A percentile compares a stretch with the other conserved stretches of the same genome.
phyloP scores from a whole-genome alignment of 225 moss, liverwort and hornwort genomes.

The Rhytidiadelphus loreus region DNA sequence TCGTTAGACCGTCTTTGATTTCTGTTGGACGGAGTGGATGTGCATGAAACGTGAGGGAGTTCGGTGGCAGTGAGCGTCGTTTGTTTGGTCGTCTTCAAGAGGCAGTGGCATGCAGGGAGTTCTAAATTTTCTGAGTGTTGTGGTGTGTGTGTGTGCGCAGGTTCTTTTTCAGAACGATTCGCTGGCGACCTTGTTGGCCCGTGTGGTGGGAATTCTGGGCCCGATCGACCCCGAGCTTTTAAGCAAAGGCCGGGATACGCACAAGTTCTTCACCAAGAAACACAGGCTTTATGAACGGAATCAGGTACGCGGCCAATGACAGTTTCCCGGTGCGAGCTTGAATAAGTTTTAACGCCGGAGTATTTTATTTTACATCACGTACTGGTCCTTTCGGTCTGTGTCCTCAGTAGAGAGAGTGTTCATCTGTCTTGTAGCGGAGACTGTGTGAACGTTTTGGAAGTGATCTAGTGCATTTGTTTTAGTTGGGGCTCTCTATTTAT shows the following conservation, averaged over 20 bases:
- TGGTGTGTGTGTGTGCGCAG: slow-evolving; percentile 16
- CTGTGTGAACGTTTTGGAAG: not conserved
- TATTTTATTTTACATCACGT: not conserved
- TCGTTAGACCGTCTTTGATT: slow-evolving; percentile 23
- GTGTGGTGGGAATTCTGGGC: slow-evolving; percentile 92
- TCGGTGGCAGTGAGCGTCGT: not conserved
- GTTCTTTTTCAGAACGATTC: slow-evolving; percentile 99
- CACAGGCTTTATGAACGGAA: slow-evolving; percentile 92
- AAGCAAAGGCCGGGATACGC: slow-evolving; percentile 74
- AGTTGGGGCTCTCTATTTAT: not conserved
- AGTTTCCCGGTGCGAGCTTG: not conserved
- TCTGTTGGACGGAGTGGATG: not conserved
- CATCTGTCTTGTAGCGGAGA: not conserved
- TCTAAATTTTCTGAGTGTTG: not conserved
- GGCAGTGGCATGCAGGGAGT: not conserved
- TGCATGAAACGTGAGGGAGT: not conserved
- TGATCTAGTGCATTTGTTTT: not conserved
- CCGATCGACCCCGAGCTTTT: slow-evolving; percentile 84
- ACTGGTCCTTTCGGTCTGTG: slow-evolving; percentile 18
- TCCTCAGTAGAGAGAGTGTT: not conserved
- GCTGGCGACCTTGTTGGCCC: slow-evolving; percentile 82
- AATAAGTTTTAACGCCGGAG: not conserved
- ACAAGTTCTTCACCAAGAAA: slow-evolving; percentile 89
- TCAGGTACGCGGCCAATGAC: slow-evolving; percentile 32
- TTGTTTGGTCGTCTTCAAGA: not conserved